Percentiles rank a stretch among this genome's conserved stretches.
phyloP scores from a whole-genome alignment of 2,329 filamentous ascomycete genomes.

The Apiospora saccharicola region DNA sequence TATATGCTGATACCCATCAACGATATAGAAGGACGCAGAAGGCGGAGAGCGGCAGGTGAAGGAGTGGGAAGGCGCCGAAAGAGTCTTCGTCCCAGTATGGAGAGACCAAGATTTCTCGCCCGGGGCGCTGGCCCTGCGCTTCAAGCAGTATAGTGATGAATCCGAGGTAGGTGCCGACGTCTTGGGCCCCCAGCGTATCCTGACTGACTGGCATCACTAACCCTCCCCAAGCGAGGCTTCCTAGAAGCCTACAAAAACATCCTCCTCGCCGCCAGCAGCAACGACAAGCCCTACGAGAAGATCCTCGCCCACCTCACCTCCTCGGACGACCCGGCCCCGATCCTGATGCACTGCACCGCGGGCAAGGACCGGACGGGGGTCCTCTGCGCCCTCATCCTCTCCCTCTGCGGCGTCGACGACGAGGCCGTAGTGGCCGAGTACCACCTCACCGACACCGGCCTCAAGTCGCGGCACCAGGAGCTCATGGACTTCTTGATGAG shows the following conservation, averaged over 20 bases:
- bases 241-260: conserved; percentile 31
- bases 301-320: conserved; percentile 32
- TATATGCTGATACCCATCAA: neutral
- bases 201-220: neutral
- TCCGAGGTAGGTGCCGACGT: conserved; percentile 41
- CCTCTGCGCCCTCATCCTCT: conserved; percentile 65
- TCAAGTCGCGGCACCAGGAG: conserved; percentile 45
- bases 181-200: neutral
- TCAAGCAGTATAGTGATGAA: conserved; percentile 57
- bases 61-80: conserved; percentile 58
- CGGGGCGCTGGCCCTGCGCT: conserved; percentile 63
- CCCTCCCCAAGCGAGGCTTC: conserved; percentile 29
- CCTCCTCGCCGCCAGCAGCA: conserved; percentile 28
- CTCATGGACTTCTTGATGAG: conserved; percentile 55
- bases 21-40: conserved; percentile 46
- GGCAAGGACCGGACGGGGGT: conserved; percentile 73
- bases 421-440: conserved; percentile 66
- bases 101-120: conserved; percentile 62
- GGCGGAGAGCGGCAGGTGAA: conserved; percentile 44
- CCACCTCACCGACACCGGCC: conserved; percentile 63
- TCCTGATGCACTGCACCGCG: conserved; percentile 46
- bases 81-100: conserved; percentile 69
- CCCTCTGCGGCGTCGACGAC: conserved; percentile 63
- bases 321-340: conserved; percentile 47
- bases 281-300: conserved; percentile 29